phyloP scores from a whole-genome alignment of 345 rosid species.

The Salix purpurea region DNA sequence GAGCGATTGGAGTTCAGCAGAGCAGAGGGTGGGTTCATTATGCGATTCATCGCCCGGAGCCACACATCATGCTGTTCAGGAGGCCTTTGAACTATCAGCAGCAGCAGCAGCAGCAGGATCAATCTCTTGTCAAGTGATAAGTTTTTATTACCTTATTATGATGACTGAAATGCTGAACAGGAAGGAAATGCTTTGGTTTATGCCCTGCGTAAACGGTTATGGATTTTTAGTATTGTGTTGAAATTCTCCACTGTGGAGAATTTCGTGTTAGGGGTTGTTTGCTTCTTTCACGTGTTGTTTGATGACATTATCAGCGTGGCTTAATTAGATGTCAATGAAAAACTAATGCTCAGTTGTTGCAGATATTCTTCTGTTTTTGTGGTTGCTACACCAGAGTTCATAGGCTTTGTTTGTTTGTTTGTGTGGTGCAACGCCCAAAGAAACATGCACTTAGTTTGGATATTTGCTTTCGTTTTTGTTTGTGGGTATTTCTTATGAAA shows the following conservation, averaged over 20 bases:
- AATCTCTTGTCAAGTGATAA: slow-evolving; percentile 55
- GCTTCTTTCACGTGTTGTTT: background rate
- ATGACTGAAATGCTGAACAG: background rate
- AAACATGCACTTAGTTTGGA: background rate
- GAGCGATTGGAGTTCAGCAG: slow-evolving; percentile 92
- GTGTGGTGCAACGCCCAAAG: no score
- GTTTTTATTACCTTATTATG: background rate
- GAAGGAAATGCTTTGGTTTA: background rate
- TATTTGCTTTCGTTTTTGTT: background rate
- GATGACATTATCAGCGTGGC: background rate
- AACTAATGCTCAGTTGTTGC: background rate
- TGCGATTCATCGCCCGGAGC: slow-evolving; percentile 93
- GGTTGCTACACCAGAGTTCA: background rate
- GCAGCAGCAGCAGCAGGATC: slow-evolving; percentile 67
- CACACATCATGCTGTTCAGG: slow-evolving; percentile 97
- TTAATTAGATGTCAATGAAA: background rate
- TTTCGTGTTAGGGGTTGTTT: background rate
- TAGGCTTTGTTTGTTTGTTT: no score
- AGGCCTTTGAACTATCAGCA: slow-evolving; percentile 87
- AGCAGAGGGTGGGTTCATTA: slow-evolving; percentile 99
- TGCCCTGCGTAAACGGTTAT: slow-evolving; percentile 1
- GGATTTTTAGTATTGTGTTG: slow-evolving; percentile 3
- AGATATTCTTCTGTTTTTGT: background rate
- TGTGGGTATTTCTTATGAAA: background rate
- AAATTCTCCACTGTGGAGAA: slow-evolving; percentile 17